Conservation (phyloP, 768 basidiomycete genomes). For the Kondoa malvinella region DNA sequence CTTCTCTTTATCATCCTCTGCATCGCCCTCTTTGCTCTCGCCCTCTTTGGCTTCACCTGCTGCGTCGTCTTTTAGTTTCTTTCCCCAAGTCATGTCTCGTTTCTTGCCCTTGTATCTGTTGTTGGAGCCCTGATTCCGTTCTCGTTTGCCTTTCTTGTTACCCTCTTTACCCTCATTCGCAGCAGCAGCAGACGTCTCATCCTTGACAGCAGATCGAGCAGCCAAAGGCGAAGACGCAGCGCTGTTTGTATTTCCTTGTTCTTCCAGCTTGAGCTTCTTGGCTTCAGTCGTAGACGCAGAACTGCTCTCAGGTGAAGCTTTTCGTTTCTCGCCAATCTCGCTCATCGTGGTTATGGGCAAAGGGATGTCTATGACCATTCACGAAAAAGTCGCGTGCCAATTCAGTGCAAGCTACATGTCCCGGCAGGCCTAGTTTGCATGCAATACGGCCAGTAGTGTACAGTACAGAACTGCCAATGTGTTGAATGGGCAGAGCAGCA, state of each 20-base stretch:
- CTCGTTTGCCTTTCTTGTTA: background rate
- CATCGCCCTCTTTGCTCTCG: conserved; percentile 3
- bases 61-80: background rate
- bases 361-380: too few relatives aligned
- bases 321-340: background rate
- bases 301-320: background rate
- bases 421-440: too few relatives aligned
- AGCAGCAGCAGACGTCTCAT: background rate
- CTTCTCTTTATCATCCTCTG: conserved; percentile 22
- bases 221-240: background rate
- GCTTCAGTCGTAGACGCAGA: background rate
- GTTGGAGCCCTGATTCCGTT: background rate
- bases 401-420: too few relatives aligned
- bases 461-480: background rate
- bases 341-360: background rate
- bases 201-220: background rate
- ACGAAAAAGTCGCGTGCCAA: too few relatives aligned
- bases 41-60: background rate
- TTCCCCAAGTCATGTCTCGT: background rate
- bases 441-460: too few relatives aligned
- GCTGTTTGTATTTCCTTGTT: background rate
- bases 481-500: background rate
- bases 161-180: background rate
- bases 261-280: conserved; percentile 7
- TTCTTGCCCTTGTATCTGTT: conserved; percentile 2